phyloP scores from a whole-genome alignment of 345 rosid genomes.

The Orychophragmus violaceus region DNA sequence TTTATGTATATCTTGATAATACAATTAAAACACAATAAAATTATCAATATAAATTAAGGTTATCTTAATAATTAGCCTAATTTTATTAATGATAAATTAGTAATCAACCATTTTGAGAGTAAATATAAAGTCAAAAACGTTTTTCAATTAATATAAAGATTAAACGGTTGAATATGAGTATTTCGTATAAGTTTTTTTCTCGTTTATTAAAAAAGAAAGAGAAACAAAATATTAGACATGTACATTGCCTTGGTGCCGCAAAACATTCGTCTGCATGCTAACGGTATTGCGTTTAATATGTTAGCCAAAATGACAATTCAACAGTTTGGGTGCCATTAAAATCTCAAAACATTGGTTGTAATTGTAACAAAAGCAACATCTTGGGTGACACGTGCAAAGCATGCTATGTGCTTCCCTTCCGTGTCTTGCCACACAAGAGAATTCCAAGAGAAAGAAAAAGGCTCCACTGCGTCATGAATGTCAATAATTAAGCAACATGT shows the following conservation, averaged over 20 bases:
- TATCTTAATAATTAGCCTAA: too few relatives aligned
- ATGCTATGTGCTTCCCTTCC: slow-evolving; percentile 9
- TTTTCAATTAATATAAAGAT: too few relatives aligned
- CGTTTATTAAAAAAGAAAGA: not conserved
- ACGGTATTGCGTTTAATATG: not conserved
- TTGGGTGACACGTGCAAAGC: slow-evolving; percentile 25
- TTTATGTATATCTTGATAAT: too few relatives aligned
- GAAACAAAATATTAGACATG: not conserved
- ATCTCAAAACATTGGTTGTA: not conserved
- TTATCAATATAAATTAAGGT: too few relatives aligned
- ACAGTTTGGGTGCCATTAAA: not conserved
- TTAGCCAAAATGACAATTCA: not conserved
- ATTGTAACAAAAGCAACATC: not conserved
- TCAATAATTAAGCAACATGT: slow-evolving; percentile 3
- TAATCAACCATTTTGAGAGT: too few relatives aligned
- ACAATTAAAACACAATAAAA: too few relatives aligned
- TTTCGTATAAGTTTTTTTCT: too few relatives aligned
- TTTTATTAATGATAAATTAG: too few relatives aligned
- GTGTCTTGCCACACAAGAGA: not conserved
- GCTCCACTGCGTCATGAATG: not conserved
- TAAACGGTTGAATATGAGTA: too few relatives aligned
- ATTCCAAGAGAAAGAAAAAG: slow-evolving; percentile 1
- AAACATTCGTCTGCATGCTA: not conserved
- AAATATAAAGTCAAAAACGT: too few relatives aligned
- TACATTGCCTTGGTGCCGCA: not conserved